Conservation (phyloP, 2,329 filamentous ascomycete genomes). For the Fusarium marasasianum region DNA sequence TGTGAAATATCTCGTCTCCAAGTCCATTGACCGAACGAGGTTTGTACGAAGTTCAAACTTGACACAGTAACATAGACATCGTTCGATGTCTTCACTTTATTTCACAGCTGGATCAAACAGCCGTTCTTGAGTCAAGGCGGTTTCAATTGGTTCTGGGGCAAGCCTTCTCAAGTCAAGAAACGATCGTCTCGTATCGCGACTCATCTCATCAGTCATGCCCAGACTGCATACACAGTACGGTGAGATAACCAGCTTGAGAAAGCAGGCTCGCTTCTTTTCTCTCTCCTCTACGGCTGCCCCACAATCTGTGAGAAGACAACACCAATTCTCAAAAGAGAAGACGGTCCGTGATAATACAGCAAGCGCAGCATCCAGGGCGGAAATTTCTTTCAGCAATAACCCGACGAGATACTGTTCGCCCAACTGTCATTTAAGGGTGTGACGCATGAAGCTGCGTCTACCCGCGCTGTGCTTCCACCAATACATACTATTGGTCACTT, state of each 20-base stretch:
- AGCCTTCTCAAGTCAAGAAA: conserved; percentile 23
- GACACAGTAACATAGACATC: neutral
- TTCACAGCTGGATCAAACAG: neutral
- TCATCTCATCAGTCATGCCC: neutral
- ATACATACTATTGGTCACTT: conserved; percentile 30
- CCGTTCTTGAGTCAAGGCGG: conserved; percentile 26
- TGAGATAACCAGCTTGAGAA: conserved; percentile 7
- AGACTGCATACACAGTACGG: conserved; percentile 5
- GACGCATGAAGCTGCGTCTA: conserved; percentile 17
- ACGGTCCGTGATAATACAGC: conserved; percentile 9
- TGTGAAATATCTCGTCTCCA: neutral
- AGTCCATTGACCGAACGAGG: neutral
- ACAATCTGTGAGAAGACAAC: conserved; percentile 4
- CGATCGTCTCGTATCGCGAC: conserved; percentile 6
- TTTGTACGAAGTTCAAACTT: neutral
- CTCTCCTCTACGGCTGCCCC: conserved; percentile 12
- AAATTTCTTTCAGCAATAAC: conserved; percentile 36
- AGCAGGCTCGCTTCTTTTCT: conserved; percentile 14
- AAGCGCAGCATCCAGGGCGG: conserved; percentile 30
- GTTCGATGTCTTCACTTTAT: conserved; percentile 19
- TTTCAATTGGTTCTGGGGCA: conserved; percentile 31
- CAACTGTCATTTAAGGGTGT: conserved; percentile 41
- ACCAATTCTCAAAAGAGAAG: conserved; percentile 6
- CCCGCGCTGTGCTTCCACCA: conserved; percentile 21
- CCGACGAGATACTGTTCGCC: conserved; percentile 35